These are phyloP conservation scores for Podaxis sp. DNA, from an alignment of 768 basidiomycete species.

Conservation along the genomic window DNA sequence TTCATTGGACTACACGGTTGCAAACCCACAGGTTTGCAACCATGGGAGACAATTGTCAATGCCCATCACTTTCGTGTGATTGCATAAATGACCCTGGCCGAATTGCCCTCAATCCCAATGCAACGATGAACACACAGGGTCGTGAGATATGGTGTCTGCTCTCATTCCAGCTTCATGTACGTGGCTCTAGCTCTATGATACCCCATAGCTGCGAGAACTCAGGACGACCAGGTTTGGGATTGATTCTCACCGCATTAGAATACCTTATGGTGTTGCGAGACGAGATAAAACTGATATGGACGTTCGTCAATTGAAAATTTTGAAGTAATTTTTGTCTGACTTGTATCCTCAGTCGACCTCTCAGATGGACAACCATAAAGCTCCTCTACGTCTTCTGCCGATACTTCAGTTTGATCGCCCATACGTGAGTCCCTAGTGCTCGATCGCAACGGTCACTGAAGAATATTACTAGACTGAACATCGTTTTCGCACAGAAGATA, in stretches of 20 bases:
- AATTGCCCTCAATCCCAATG: too few relatives aligned
- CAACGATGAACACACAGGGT: too few relatives aligned
- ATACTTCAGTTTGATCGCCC: conserved; percentile 21
- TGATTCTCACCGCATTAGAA: conserved; percentile 18
- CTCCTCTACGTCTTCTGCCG: conserved; percentile 21
- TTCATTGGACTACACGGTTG: too few relatives aligned
- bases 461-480: conserved; percentile 14
- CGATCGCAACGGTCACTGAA: neutral
- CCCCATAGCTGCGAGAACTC: neutral
- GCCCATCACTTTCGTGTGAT: too few relatives aligned
- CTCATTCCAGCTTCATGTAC: neutral
- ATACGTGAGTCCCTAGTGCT: conserved; percentile 13
- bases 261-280: conserved; percentile 18
- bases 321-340: neutral
- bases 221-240: conserved; percentile 15
- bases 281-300: conserved; percentile 20
- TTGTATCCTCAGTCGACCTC: conserved; percentile 11
- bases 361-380: conserved; percentile 19
- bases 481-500: conserved; percentile 12
- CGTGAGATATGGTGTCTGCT: conserved; percentile 16
- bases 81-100: too few relatives aligned
- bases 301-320: conserved; percentile 6
- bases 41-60: too few relatives aligned
- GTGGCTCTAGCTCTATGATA: neutral
- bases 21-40: too few relatives aligned